Conservation (phyloP, 2,329 filamentous ascomycete genomes). For the Trichoderma hamatum region DNA sequence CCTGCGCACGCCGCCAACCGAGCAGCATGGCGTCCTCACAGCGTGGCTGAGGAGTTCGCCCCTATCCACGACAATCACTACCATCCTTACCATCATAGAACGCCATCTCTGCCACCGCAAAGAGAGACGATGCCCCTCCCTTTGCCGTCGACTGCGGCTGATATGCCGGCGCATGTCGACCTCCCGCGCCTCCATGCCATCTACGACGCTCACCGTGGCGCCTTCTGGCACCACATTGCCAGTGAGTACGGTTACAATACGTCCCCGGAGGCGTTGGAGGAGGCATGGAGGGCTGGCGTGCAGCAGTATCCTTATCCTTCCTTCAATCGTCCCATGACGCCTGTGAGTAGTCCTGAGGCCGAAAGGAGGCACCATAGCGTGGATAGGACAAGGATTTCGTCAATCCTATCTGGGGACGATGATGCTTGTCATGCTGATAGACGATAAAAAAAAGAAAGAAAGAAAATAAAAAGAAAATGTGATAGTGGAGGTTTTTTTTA, state of each 20-base stretch:
- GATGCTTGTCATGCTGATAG: background rate
- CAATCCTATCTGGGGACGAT: slow-evolving; percentile 49
- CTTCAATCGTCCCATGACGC: slow-evolving; percentile 54
- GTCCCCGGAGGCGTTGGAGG: slow-evolving; percentile 66
- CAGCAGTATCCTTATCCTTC: slow-evolving; percentile 33
- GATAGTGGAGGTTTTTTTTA: background rate
- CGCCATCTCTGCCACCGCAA: slow-evolving; percentile 46
- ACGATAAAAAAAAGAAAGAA: background rate
- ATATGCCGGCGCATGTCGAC: slow-evolving; percentile 56
- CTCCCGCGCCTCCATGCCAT: slow-evolving; percentile 68
- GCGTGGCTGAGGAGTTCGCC: slow-evolving; percentile 49
- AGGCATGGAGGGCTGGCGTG: slow-evolving; percentile 62
- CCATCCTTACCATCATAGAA: slow-evolving; percentile 22
- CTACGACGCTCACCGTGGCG: slow-evolving; percentile 69
- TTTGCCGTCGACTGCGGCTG: slow-evolving; percentile 39
- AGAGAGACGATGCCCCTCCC: slow-evolving; percentile 61
- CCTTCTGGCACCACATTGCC: slow-evolving; percentile 75
- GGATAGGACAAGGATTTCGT: slow-evolving; percentile 65
- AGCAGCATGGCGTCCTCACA: slow-evolving; percentile 46
- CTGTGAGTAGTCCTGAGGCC: slow-evolving; percentile 54
- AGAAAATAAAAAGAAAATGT: background rate
- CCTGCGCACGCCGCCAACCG: slow-evolving; percentile 38
- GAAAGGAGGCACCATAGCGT: slow-evolving; percentile 43
- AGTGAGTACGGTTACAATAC: slow-evolving; percentile 69
- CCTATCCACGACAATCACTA: slow-evolving; percentile 37